Conservation (phyloP, 2,329 filamentous ascomycete genomes). For the Botryotinia calthae region DNA sequence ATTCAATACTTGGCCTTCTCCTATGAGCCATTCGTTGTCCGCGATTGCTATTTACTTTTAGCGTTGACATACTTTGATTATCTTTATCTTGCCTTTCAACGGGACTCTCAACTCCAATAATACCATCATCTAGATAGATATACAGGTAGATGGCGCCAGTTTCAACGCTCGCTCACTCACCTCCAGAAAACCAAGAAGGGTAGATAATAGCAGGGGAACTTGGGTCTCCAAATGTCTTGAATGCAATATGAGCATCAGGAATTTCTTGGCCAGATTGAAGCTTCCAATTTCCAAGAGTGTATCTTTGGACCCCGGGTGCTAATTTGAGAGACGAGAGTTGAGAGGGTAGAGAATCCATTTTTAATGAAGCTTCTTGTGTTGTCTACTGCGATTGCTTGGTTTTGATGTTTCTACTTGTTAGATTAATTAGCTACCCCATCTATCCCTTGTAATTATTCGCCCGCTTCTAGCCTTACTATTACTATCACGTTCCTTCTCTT, state of each 20-base stretch:
- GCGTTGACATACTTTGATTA: background rate
- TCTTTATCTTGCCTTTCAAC: background rate
- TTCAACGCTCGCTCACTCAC: conserved; percentile 42
- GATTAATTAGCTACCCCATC: no score
- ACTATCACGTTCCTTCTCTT: background rate
- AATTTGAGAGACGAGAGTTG: background rate
- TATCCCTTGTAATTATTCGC: background rate
- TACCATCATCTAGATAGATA: no score
- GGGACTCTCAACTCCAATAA: no score
- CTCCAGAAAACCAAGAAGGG: conserved; percentile 71
- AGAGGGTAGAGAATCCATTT: background rate
- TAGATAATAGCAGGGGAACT: conserved; percentile 67
- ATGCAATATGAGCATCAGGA: conserved; percentile 66
- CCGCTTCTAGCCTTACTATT: background rate
- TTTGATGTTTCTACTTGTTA: no score
- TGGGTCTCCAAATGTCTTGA: conserved; percentile 69
- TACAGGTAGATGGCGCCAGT: background rate
- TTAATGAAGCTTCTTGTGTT: background rate
- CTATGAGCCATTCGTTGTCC: conserved; percentile 72
- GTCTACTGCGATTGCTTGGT: background rate
- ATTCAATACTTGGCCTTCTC: conserved; percentile 49
- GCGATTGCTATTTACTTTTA: conserved; percentile 49
- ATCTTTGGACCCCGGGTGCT: conserved; percentile 43
- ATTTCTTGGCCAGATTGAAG: conserved; percentile 64
- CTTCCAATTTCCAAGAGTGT: conserved; percentile 62